A percentile compares a stretch with the other conserved stretches of the same genome.
Conservation (phyloP, 23 red algal genomes). For the Cyanidioschyzon merolae region DNA sequence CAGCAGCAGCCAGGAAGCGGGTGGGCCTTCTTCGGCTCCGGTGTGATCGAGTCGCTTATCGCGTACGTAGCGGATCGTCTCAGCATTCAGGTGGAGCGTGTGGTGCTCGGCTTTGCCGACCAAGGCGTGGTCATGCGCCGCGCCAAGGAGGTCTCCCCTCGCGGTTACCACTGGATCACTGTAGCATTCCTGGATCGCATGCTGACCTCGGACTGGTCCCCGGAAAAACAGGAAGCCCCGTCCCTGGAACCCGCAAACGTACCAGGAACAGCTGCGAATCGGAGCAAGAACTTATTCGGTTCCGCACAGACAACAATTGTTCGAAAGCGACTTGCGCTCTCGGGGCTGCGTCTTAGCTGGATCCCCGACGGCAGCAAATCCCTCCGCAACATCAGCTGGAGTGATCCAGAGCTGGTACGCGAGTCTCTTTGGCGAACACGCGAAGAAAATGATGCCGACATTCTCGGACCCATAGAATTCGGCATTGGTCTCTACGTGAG, state of each 20-base stretch:
- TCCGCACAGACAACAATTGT: background rate
- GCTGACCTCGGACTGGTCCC: background rate
- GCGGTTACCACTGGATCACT: background rate
- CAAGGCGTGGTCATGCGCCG: background rate
- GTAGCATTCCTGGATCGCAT: background rate
- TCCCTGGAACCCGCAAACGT: background rate
- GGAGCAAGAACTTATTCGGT: too few species aligned
- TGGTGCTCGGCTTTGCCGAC: background rate
- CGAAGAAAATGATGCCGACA: background rate
- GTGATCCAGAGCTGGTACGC: background rate
- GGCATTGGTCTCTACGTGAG: background rate
- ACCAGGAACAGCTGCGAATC: background rate
- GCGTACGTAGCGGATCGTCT: slow-evolving; percentile 6
- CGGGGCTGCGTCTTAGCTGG: background rate
- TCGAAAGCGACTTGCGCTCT: background rate
- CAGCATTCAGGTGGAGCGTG: background rate
- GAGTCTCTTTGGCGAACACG: background rate
- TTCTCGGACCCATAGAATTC: background rate
- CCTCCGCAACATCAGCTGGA: background rate
- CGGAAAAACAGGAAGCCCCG: background rate
- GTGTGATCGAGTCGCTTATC: background rate
- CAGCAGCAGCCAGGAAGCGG: background rate
- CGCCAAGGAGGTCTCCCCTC: background rate
- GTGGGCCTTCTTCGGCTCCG: background rate
- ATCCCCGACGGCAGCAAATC: background rate